phyloP scores from a whole-genome alignment of 257 asterid genomes.

The Eustoma russellianum region DNA sequence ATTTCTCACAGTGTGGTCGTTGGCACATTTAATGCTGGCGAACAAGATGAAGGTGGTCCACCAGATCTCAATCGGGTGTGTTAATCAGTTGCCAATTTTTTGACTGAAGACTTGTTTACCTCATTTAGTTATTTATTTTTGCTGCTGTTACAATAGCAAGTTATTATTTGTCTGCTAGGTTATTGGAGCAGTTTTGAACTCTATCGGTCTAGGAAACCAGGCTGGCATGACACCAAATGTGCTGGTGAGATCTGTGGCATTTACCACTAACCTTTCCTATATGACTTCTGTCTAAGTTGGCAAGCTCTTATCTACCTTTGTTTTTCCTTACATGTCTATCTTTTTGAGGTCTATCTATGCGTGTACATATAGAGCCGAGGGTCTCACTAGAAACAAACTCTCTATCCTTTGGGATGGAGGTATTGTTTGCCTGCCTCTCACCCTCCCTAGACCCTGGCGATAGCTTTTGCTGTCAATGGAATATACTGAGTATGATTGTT shows the following conservation, averaged over 20 bases:
- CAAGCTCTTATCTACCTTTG: too few relatives aligned
- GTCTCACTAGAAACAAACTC: too few relatives aligned
- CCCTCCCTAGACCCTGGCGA: too few relatives aligned
- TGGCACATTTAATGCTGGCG: constrained; percentile 84
- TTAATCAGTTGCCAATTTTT: constrained; percentile 4
- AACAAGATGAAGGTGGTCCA: constrained; percentile 61
- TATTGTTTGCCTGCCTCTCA: too few relatives aligned
- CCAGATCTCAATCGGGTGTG: constrained; percentile 82
- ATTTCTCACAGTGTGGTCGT: constrained; percentile 75
- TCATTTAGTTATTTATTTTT: background rate
- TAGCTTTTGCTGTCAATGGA: too few relatives aligned
- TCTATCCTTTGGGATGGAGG: too few relatives aligned
- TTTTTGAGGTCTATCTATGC: background rate
- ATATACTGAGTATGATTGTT: background rate
- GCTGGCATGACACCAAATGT: constrained; percentile 49
- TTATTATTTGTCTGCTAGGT: constrained; percentile 34
- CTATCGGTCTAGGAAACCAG: constrained; percentile 59
- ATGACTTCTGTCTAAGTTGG: background rate
- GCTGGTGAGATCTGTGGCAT: constrained; percentile 33
- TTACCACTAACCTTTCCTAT: constrained; percentile 3
- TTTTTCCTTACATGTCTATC: background rate
- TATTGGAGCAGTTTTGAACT: constrained; percentile 80
- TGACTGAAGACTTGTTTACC: background rate
- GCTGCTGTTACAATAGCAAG: background rate
- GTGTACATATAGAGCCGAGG: too few relatives aligned